Conservation (phyloP, 140 eudicot genomes). For the Stevia rebaudiana region DNA sequence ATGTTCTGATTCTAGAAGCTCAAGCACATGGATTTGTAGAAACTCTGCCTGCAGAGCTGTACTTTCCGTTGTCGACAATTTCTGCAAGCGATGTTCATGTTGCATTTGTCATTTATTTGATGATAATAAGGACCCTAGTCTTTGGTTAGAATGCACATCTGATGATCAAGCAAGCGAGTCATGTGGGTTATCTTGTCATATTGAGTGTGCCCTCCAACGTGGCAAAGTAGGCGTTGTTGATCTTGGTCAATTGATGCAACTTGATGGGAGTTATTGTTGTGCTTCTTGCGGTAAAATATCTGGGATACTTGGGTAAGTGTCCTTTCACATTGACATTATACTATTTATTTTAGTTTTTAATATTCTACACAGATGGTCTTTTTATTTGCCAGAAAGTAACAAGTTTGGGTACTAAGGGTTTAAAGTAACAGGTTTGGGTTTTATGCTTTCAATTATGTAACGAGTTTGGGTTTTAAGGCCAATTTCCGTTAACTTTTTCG, state of each 20-base stretch:
- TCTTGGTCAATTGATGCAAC: slow-evolving; percentile 3
- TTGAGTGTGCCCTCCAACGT: slow-evolving; percentile 12
- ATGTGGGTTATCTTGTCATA: not conserved
- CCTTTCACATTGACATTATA: not conserved
- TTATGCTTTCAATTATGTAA: too few species aligned
- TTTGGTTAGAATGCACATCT: slow-evolving; percentile 9
- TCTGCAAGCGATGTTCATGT: slow-evolving; percentile 2
- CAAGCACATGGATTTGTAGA: slow-evolving; percentile 3
- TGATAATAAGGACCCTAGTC: slow-evolving; percentile 5
- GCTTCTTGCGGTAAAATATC: slow-evolving; percentile 4
- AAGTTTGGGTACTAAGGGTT: too few species aligned
- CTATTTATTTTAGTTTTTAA: too few species aligned
- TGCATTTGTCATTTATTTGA: slow-evolving; percentile 6
- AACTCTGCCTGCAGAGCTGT: slow-evolving; percentile 10
- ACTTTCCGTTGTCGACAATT: slow-evolving; percentile 1
- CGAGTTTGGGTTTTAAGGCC: too few species aligned
- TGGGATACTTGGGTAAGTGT: slow-evolving; percentile 3
- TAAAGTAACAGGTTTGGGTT: too few species aligned
- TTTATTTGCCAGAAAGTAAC: too few species aligned
- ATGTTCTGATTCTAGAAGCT: not conserved
- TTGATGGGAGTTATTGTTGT: slow-evolving; percentile 9
- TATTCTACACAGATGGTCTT: too few species aligned
- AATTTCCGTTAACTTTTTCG: too few species aligned
- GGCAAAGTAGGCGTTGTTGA: slow-evolving; percentile 3
- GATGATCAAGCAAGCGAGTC: slow-evolving; percentile 18